Conservation (phyloP, 352 stramenopile genomes). For the Phytophthora multivora region DNA sequence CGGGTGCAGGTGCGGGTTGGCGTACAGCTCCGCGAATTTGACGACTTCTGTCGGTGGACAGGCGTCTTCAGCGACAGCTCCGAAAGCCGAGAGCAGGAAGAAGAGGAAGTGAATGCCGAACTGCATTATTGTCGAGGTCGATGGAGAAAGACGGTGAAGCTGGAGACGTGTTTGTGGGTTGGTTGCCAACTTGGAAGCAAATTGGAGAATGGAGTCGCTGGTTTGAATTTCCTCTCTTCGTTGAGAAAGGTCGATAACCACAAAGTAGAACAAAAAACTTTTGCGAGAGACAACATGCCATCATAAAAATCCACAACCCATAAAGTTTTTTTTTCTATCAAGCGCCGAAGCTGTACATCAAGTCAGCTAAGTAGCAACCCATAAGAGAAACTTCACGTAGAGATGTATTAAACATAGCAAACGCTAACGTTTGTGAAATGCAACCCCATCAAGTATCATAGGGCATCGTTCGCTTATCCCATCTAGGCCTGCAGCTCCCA, state of each 20-base stretch:
- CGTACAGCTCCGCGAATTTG: constrained; percentile 34
- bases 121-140: constrained; percentile 17
- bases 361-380: not conserved
- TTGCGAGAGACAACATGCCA: too few relatives aligned
- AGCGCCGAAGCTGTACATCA: not conserved
- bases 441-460: not conserved
- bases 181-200: constrained; percentile 28
- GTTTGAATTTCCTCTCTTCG: not conserved
- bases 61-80: constrained; percentile 25
- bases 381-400: too few relatives aligned
- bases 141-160: not conserved
- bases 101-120: constrained; percentile 15
- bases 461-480: not conserved
- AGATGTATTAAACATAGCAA: too few relatives aligned
- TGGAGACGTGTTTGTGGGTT: constrained; percentile 8
- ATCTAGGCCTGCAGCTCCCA: constrained; percentile 66
- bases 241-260: not conserved
- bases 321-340: too few relatives aligned
- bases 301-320: too few relatives aligned
- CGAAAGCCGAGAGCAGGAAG: constrained; percentile 18
- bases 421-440: constrained; percentile 7
- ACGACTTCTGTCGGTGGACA: constrained; percentile 28
- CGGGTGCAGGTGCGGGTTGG: constrained; percentile 31
- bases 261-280: too few relatives aligned
- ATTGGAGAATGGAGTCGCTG: constrained; percentile 33